Base-by-base conservation (phyloP, 1,284 basidiomycete genomes). In the Rhodotorula sp. region DNA sequence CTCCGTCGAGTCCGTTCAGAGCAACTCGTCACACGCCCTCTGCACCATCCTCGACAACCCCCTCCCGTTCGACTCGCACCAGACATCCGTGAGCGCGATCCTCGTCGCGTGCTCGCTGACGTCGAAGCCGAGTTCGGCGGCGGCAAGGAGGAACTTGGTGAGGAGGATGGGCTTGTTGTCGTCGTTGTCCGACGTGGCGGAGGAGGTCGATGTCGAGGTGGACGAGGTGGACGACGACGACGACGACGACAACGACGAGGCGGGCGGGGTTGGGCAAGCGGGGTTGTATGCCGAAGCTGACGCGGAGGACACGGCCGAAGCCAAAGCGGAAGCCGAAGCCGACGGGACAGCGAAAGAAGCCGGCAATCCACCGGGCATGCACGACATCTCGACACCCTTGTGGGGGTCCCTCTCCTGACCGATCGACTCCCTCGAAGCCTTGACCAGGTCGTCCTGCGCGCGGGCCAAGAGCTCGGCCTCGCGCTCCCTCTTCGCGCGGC, bases 81-180 rank as follows among this genome's bases (percentile, higher is more conserved):
- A 65, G 13, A 56, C 44, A 22, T 53, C 59, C n/a, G 59, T 65
- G 31, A 65, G 26, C 11, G 15, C 13, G 13, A 15, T 40, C 22
- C 59, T 31, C 58, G 30, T 22, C 7, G 8, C 30, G 22, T 24
- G 18, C 15, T 46, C 46, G 20, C 53, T 37, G 31, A 65, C 46
- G 58, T 60, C 59, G 22, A 65, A 34, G 4, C 58, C 64, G 58
- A 65, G 59, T 28, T 60, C 52, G 31, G 34, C 31, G 22, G 24
- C 28, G 26, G 53, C 44, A 59, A 60, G 58, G 37, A 65, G 58
- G 53, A 60, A 60, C 2, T 47, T 50, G 11, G 64, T 65, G 34
- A 65, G 64, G 31, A 65, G 53, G 47, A 65, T 40, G n/a, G 64
- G 52, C 44, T 31, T 40, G 56, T 30, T 34, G 56, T 52, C 50